These are phyloP conservation scores for Discostella stelligeroides DNA, from an alignment of 108 stramenopile genomes.

Conservation along the genomic window DNA sequence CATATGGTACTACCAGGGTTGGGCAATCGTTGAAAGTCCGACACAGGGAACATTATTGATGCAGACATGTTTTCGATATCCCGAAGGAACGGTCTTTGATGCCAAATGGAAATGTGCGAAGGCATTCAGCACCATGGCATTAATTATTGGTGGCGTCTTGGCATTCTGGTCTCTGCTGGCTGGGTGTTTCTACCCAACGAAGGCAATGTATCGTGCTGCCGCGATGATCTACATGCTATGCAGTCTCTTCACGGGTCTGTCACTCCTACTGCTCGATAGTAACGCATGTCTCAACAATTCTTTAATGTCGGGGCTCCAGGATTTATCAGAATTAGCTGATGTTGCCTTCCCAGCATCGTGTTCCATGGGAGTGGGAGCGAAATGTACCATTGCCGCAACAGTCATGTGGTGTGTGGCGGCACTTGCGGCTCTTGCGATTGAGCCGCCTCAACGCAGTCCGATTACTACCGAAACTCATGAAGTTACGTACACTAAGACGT, in stretches of 20 bases:
- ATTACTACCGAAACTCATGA: conserved; percentile 41
- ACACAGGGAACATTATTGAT: conserved; percentile 24
- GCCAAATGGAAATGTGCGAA: conserved; percentile 43
- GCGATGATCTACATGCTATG: conserved; percentile 30
- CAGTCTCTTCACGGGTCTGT: conserved; percentile 49
- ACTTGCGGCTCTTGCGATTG: conserved; percentile 33
- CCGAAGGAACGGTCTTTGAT: conserved; percentile 28
- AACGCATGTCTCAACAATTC: conserved; percentile 47
- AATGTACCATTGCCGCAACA: conserved; percentile 44
- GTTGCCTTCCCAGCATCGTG: conserved; percentile 27
- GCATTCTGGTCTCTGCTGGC: conserved; percentile 38
- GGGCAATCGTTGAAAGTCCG: conserved; percentile 13
- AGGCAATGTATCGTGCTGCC: conserved; percentile 2
- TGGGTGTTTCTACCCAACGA: conserved; percentile 22
- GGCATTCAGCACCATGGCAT: conserved; percentile 43
- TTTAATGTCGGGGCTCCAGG: not conserved
- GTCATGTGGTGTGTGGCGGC: conserved; percentile 50
- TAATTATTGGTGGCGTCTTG: conserved; percentile 43
- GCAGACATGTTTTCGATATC: conserved; percentile 31
- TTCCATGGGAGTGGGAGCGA: conserved; percentile 33
- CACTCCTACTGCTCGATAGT: conserved; percentile 46
- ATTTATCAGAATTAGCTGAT: too few species aligned
- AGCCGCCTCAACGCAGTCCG: conserved; percentile 30
- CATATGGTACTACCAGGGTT: conserved; percentile 39
- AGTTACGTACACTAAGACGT: conserved; percentile 51